phyloP scores from a whole-genome alignment of 2,329 filamentous ascomycete genomes.

The Ilyonectria destructans region DNA sequence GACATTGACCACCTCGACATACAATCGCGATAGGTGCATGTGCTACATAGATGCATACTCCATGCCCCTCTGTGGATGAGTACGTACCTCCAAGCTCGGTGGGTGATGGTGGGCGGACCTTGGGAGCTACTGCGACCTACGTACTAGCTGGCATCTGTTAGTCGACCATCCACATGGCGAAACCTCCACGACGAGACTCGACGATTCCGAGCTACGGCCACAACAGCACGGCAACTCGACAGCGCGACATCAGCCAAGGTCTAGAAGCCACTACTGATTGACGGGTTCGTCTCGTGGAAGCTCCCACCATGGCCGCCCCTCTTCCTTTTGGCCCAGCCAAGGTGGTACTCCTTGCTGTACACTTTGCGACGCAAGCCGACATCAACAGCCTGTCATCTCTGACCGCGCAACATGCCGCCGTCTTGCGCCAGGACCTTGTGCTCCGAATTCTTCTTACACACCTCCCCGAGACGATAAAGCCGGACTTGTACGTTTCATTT shows the following conservation, averaged over 20 bases:
- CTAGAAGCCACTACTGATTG: neutral
- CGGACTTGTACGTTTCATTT: slow-evolving; percentile 75
- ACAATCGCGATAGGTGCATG: slow-evolving; percentile 26
- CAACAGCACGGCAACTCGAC: neutral
- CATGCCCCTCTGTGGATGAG: neutral
- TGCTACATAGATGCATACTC: neutral
- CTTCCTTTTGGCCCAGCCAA: slow-evolving; percentile 74
- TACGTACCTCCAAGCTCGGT: slow-evolving; percentile 1
- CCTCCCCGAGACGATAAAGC: slow-evolving; percentile 80
- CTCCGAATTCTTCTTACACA: slow-evolving; percentile 84
- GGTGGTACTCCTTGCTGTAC: slow-evolving; percentile 80
- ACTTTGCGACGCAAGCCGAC: slow-evolving; percentile 78
- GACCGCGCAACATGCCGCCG: slow-evolving; percentile 68
- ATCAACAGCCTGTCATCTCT: slow-evolving; percentile 75
- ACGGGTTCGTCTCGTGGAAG: slow-evolving; percentile 6
- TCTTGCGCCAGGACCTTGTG: slow-evolving; percentile 76
- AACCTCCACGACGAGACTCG: neutral
- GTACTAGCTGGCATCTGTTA: slow-evolving; percentile 19
- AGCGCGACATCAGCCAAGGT: neutral
- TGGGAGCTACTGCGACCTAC: slow-evolving; percentile 7
- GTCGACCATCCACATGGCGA: slow-evolving; percentile 13
- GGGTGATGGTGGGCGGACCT: neutral
- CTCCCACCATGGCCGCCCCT: slow-evolving; percentile 44
- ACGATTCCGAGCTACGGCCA: neutral
- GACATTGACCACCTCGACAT: neutral